phyloP scores from a whole-genome alignment of 768 basidiomycete genomes.

The Plicaturopsis crispa region DNA sequence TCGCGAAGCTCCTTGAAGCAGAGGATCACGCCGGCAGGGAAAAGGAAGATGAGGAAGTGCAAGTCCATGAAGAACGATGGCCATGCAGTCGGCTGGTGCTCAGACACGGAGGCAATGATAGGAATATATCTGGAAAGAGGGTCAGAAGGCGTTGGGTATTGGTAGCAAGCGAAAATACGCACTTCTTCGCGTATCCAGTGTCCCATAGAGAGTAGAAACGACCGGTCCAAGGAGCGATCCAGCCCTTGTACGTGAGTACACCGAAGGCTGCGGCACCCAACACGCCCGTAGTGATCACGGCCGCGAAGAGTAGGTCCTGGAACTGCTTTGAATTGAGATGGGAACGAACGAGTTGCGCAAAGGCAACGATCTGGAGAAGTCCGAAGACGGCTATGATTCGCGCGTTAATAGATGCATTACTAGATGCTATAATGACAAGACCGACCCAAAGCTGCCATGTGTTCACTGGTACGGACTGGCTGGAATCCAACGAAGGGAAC shows the following conservation, averaged over 20 bases:
- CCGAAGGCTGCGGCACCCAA: constrained; percentile 70
- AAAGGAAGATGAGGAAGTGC: constrained; percentile 93
- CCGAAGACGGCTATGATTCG: constrained; percentile 76
- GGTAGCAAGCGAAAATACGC: constrained; percentile 14
- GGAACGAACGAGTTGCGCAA: constrained; percentile 80
- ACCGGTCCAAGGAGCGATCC: constrained; percentile 99
- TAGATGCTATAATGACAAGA: constrained; percentile 3
- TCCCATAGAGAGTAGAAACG: constrained; percentile 99
- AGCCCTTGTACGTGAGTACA: constrained; percentile 83
- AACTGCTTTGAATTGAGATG: constrained; percentile 92
- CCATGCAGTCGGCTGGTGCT: constrained; percentile 99
- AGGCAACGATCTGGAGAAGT: constrained; percentile 91
- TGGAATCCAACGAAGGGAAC: constrained; percentile 99
- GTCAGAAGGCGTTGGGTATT: constrained; percentile 9
- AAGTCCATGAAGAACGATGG: constrained; percentile 99
- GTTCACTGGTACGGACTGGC: constrained; percentile 94
- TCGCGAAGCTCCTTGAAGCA: constrained; percentile 94
- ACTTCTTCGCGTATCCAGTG: constrained; percentile 98
- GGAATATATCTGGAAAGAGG: constrained; percentile 66
- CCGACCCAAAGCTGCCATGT: constrained; percentile 95
- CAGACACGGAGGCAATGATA: constrained; percentile 97
- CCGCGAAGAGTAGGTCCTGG: constrained; percentile 66
- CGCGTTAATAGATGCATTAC: constrained; percentile 8
- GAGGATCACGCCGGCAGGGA: constrained; percentile 92
- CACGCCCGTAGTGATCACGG: constrained; percentile 61